Evolutionary conservation across 371 early-diverging fungal species (phyloP).

Genomic region (Syncephalastrum contaminatum): DNA sequence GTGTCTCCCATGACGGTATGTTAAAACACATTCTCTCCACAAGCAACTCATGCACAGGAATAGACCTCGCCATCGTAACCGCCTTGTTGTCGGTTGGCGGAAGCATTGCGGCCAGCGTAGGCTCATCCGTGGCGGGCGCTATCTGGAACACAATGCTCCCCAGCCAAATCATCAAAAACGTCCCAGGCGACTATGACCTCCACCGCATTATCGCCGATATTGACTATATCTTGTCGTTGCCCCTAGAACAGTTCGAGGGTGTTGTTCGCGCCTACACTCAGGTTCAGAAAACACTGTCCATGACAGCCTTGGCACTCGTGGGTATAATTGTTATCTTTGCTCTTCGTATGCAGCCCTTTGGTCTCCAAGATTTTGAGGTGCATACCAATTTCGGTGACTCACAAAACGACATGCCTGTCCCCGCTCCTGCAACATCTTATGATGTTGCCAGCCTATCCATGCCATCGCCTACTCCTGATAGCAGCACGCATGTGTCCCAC

Average conservation of each 20-base stretch:
- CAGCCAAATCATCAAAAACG: conserved; percentile 22
- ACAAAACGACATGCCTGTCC: no score
- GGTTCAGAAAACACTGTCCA: conserved; percentile 31
- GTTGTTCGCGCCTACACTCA: conserved; percentile 26
- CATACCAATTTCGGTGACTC: no score
- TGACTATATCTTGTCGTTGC: conserved; percentile 21
- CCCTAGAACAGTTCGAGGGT: conserved; percentile 30
- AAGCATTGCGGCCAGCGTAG: conserved; percentile 33
- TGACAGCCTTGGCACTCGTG: conserved; percentile 13
- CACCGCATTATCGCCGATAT: conserved; percentile 25
- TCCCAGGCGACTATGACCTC: conserved; percentile 37
- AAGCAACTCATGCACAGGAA: background rate
- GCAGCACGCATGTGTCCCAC: no score
- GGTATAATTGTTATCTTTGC: conserved; percentile 16
- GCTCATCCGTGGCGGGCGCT: conserved; percentile 36
- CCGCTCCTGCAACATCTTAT: no score
- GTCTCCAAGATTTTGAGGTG: conserved; percentile 10
- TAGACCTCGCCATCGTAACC: conserved; percentile 41
- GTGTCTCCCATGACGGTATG: conserved; percentile 34
- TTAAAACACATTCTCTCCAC: background rate
- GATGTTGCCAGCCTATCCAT: no score
- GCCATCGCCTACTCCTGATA: no score
- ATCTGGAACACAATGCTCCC: conserved; percentile 44
- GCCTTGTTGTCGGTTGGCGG: conserved; percentile 35
- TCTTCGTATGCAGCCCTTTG: conserved; percentile 34